Conservation (phyloP, 1,284 basidiomycete genomes). For the Pascua sp. region DNA sequence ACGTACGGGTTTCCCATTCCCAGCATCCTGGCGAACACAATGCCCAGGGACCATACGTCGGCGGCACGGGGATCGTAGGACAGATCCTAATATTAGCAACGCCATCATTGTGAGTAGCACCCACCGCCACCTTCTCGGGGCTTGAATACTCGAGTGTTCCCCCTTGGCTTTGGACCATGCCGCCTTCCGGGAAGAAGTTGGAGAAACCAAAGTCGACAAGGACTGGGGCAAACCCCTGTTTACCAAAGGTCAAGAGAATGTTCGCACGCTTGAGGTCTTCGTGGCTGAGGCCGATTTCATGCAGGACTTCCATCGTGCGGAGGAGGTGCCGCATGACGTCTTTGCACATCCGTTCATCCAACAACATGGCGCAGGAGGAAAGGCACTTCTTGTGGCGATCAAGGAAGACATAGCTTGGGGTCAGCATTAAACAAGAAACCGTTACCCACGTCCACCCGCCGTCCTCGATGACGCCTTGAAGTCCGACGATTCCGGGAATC, state of each 20-base stretch:
- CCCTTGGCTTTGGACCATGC: slow-evolving; percentile 31
- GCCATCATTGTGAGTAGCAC: not conserved
- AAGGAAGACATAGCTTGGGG: slow-evolving; percentile 40
- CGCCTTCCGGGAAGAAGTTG: slow-evolving; percentile 34
- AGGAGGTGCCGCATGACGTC: slow-evolving; percentile 30
- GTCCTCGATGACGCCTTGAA: slow-evolving; percentile 44
- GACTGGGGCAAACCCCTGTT: slow-evolving; percentile 16
- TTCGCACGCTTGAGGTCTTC: slow-evolving; percentile 49
- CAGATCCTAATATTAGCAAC: slow-evolving; percentile 20
- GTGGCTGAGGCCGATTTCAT: slow-evolving; percentile 41
- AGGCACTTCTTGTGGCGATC: slow-evolving; percentile 22
- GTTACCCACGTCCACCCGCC: slow-evolving; percentile 46
- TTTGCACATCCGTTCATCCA: too few relatives aligned
- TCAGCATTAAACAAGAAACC: not conserved
- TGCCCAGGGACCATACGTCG: slow-evolving; percentile 47
- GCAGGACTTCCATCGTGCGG: slow-evolving; percentile 34
- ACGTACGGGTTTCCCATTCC: slow-evolving; percentile 37
- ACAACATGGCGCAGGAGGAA: too few relatives aligned
- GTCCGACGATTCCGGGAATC: slow-evolving; percentile 37
- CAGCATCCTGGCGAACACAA: slow-evolving; percentile 39
- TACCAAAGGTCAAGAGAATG: slow-evolving; percentile 28
- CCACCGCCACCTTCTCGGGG: slow-evolving; percentile 43
- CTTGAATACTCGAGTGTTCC: slow-evolving; percentile 47
- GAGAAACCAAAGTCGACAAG: slow-evolving; percentile 48
- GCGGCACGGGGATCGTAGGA: slow-evolving; percentile 38